Percentiles rank a stretch among this genome's conserved stretches.
phyloP scores from a whole-genome alignment of 2,329 filamentous ascomycete genomes.

The Sporothrix sp. region DNA sequence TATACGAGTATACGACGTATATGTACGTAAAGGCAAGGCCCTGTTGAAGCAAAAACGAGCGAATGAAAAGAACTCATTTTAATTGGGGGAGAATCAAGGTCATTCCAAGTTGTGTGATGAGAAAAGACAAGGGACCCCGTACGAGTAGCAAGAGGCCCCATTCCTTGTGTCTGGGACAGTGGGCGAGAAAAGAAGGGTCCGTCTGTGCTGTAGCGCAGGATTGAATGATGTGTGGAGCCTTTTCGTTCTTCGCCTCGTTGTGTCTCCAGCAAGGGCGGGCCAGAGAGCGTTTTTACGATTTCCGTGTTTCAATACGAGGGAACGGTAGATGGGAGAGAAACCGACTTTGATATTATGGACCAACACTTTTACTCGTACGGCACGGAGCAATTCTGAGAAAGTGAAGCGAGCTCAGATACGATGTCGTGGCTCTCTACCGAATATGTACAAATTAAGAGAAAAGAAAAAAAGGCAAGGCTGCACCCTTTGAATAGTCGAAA shows the following conservation, averaged over 20 bases:
- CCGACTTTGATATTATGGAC: too few species aligned
- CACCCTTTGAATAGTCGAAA: too few species aligned
- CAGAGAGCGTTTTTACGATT: background rate
- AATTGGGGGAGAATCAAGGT: background rate
- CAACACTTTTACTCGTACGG: too few species aligned
- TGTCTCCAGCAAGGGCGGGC: background rate
- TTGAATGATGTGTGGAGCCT: background rate
- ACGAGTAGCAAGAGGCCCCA: too few species aligned
- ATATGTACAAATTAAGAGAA: too few species aligned
- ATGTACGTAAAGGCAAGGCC: too few species aligned
- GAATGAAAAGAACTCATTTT: background rate
- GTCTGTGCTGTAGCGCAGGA: background rate
- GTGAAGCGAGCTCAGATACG: too few species aligned
- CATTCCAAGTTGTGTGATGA: background rate
- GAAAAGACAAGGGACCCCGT: background rate
- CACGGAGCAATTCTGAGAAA: too few species aligned
- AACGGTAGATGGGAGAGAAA: background rate
- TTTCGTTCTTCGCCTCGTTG: too few species aligned
- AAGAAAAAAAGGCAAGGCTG: too few species aligned
- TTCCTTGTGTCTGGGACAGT: slow-evolving; percentile 2
- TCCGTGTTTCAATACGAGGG: slow-evolving; percentile 6
- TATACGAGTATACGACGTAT: too few species aligned
- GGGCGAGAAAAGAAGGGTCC: background rate
- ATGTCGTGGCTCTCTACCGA: too few species aligned
- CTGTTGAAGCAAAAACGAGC: background rate